Percentiles rank a stretch among this genome's conserved stretches.
These are phyloP conservation scores for Drechslera avenae DNA, from an alignment of 2,329 filamentous ascomycete genomes.

Conservation along the genomic window DNA sequence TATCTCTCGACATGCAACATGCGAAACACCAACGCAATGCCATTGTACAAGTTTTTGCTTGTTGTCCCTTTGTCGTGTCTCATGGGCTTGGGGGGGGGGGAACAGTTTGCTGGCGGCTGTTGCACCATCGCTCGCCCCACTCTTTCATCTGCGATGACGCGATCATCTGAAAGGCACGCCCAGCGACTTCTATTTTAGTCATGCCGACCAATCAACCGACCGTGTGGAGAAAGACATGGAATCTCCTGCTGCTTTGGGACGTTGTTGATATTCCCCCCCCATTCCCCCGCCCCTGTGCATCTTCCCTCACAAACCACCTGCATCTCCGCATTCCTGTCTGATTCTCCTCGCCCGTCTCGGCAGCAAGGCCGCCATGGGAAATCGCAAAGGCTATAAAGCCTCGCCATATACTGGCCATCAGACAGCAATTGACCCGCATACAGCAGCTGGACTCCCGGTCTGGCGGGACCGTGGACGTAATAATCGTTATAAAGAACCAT, in stretches of 20 bases:
- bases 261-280: conserved; percentile 9
- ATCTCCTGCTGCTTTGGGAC: conserved; percentile 23
- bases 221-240: conserved; percentile 3
- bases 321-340: background rate
- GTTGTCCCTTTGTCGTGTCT: conserved; percentile 13
- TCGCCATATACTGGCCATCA: background rate
- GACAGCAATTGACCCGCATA: conserved; percentile 19
- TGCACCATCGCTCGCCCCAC: conserved; percentile 28
- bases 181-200: conserved; percentile 26
- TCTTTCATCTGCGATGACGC: conserved; percentile 27
- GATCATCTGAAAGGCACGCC: conserved; percentile 12
- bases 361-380: conserved; percentile 1
- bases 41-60: background rate
- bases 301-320: too few species aligned
- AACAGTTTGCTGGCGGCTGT: conserved; percentile 17
- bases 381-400: background rate
- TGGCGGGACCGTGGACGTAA: conserved; percentile 16
- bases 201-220: conserved; percentile 17
- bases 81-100: conserved; percentile 11
- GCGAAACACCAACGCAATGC: background rate
- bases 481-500: conserved; percentile 12
- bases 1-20: background rate
- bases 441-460: conserved; percentile 9
- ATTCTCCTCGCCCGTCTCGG: background rate
- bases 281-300: background rate